Conservation (phyloP, 78 protist species). For the Creolimax fragrantissima region DNA sequence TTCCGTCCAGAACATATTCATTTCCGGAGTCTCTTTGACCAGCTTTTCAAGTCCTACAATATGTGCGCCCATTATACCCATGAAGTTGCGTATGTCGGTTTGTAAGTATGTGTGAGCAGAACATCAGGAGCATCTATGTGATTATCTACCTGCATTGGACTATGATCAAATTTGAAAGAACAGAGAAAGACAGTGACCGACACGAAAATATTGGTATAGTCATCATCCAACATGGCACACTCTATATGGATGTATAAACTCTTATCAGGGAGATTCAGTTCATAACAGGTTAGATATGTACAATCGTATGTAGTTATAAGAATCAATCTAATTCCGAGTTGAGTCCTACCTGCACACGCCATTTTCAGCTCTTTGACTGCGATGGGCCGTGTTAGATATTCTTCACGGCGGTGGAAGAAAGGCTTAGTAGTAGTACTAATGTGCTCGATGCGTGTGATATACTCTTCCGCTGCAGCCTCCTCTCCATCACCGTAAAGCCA, state of each 20-base stretch:
- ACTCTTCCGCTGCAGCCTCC: background rate
- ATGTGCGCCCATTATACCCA: background rate
- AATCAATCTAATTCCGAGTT: no score
- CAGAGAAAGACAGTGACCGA: no score
- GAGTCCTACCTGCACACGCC: background rate
- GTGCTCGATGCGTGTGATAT: background rate
- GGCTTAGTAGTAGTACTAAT: background rate
- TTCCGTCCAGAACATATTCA: background rate
- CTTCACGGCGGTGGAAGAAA: background rate
- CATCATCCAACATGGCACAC: no score
- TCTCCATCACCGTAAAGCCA: conserved; percentile 8
- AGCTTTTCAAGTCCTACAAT: background rate
- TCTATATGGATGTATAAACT: no score
- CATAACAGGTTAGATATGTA: no score
- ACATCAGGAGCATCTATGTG: background rate
- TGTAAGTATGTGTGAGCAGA: background rate
- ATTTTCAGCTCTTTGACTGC: background rate
- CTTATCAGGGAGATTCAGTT: no score
- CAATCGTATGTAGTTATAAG: no score
- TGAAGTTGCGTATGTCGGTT: background rate
- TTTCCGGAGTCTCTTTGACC: background rate
- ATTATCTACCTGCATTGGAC: background rate
- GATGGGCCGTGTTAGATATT: background rate
- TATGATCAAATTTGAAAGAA: no score
- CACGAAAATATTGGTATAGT: no score